A percentile compares a stretch with the other conserved stretches of the same genome.
Evolutionary conservation across 2,329 filamentous ascomycete genomes (phyloP).

Genomic region (Geoglossum cookeanum): DNA sequence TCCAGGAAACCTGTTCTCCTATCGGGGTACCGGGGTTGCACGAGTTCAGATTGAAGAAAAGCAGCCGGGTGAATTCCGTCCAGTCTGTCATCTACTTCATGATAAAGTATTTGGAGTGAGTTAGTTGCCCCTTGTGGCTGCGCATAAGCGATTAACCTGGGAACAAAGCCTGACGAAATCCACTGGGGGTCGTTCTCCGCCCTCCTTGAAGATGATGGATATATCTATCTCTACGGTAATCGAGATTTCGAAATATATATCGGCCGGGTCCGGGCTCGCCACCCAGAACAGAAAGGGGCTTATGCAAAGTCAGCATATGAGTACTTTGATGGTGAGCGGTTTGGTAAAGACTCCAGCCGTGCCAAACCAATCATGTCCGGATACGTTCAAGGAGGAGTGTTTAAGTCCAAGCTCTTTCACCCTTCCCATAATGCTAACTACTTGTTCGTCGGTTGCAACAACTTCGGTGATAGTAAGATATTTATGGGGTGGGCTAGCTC

Average conservation of each 20-base stretch:
- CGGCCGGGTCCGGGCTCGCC: constrained; percentile 6
- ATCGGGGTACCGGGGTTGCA: constrained; percentile 2
- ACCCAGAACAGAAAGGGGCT: background rate
- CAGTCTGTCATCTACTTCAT: background rate
- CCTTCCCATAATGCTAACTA: constrained; percentile 5
- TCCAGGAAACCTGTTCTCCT: background rate
- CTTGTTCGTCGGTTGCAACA: constrained; percentile 9
- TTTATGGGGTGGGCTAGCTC: constrained; percentile 7
- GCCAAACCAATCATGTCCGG: constrained; percentile 5
- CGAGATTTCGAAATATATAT: constrained; percentile 7
- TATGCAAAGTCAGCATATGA: constrained; percentile 4
- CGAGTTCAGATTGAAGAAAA: background rate
- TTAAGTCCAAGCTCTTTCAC: constrained; percentile 8
- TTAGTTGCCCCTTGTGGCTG: background rate
- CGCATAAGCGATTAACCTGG: background rate
- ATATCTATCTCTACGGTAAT: constrained; percentile 10
- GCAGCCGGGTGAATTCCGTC: background rate
- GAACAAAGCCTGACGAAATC: constrained; percentile 7
- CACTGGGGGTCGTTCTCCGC: constrained; percentile 9
- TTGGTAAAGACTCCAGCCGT: background rate
- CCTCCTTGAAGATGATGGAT: constrained; percentile 4
- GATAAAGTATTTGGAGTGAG: background rate
- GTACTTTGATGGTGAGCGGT: constrained; percentile 8
- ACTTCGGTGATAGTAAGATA: constrained; percentile 8
- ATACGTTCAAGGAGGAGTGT: constrained; percentile 7